Base-by-base conservation (phyloP, 345 rosid genomes). In the Cochlearia excelsa region DNA sequence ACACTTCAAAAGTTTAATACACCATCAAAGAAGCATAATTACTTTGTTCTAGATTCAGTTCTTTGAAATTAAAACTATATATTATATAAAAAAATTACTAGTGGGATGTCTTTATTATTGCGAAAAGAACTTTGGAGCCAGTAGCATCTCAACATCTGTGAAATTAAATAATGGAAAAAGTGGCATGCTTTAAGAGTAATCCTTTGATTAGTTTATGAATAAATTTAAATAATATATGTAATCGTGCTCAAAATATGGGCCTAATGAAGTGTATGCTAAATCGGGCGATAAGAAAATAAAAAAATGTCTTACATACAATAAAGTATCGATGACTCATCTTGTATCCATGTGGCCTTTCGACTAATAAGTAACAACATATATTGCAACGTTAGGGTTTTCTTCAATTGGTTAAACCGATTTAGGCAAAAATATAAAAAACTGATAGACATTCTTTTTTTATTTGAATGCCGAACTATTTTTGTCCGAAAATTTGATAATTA, bases 231-330 rank as follows among this genome's bases (percentile, higher is more conserved):
- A 11, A 10, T 52, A 42, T 54, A 34, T 16, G 23, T 16, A 63
- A 43, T 23, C 48, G 56, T 69, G 53, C 42, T 62, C 56, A 3
- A 69, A 62, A 34, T 62, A 69, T 33, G 66, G 65, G 45, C 35
- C 42, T 51, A 51, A 61, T 51, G 82, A 84, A 76, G 74, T 59
- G 86, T 68, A 67, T 77, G 57, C 84, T 68, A 76, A 54, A 58
- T 75, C 55, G 31, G 75, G 75, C 67, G 74, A 72, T 72, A 78
- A 57, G 64, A 71, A 23, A 60, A 66, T 73, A 38, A 37, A 74
- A 61, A 66, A 72, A 33, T 66, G 67, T 28, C 40, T 57, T 54
- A 42, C 54, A 62, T 52, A 73, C 66, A 54, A 50, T 66, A 71
- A 80, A 64, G 77, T 63, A 35, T 65, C n/a, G 43, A 50, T 55